phyloP scores from a whole-genome alignment of 257 asterid species.

The Rauvolfia tetraphylla region DNA sequence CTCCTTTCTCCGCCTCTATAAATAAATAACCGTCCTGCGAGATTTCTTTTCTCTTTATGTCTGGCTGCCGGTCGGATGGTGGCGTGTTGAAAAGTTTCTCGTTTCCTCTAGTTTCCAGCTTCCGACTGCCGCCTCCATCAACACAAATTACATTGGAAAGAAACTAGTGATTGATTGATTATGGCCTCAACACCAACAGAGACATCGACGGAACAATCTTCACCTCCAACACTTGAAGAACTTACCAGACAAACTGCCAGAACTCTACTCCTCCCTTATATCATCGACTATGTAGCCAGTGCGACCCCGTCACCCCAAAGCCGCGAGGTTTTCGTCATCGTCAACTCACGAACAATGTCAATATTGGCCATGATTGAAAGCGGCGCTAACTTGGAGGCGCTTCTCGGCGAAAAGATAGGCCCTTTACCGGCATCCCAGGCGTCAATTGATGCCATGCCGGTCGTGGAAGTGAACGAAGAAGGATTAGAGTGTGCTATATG shows the following conservation, averaged over 20 bases:
- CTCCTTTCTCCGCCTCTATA: neutral
- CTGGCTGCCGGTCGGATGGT: neutral
- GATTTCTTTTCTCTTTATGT: no score
- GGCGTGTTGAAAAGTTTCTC: no score
- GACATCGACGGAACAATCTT: constrained; percentile 3
- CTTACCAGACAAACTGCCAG: constrained; percentile 39
- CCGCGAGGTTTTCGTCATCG: constrained; percentile 38
- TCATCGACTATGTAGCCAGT: constrained; percentile 31
- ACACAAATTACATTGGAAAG: no score
- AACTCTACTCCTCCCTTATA: constrained; percentile 44
- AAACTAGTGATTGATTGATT: no score
- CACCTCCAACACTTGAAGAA: constrained; percentile 51
- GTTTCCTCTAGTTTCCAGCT: no score
- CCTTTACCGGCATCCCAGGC: constrained; percentile 52
- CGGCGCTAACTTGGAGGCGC: constrained; percentile 25
- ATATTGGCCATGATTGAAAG: constrained; percentile 39
- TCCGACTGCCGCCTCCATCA: neutral
- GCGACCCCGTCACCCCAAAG: constrained; percentile 22
- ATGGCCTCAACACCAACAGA: constrained; percentile 6
- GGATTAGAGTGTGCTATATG: constrained; percentile 60
- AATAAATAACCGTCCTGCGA: neutral
- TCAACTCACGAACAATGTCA: constrained; percentile 39
- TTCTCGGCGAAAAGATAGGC: constrained; percentile 31
- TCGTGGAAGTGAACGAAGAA: constrained; percentile 26
- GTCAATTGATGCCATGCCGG: constrained; percentile 50